These are phyloP conservation scores for Podaxis carcinomalis DNA, from an alignment of 768 basidiomycete genomes.

Conservation along the genomic window DNA sequence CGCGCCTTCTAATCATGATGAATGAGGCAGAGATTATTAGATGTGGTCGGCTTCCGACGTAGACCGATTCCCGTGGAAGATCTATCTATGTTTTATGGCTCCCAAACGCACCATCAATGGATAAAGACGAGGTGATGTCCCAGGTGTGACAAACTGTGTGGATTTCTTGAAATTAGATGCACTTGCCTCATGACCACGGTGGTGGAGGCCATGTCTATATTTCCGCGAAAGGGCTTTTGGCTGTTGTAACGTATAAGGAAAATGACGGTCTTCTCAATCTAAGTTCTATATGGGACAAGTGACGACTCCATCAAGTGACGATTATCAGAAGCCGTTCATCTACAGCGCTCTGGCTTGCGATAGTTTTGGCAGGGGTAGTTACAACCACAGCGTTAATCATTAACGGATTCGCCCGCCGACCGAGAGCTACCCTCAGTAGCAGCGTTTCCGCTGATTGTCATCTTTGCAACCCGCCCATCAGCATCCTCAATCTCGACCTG, in stretches of 20 bases:
- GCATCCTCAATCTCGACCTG: conserved; percentile 72
- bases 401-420: not conserved
- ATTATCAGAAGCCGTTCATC: too few species aligned
- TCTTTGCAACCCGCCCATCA: conserved; percentile 61
- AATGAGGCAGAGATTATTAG: too few species aligned
- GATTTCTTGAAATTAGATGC: too few species aligned
- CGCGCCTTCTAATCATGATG: too few species aligned
- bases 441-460: conserved; percentile 41
- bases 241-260: too few species aligned
- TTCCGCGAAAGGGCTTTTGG: too few species aligned
- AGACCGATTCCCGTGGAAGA: not conserved
- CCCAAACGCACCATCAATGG: not conserved
- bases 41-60: not conserved
- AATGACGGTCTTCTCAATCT: too few species aligned
- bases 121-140: not conserved
- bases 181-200: too few species aligned
- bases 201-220: too few species aligned
- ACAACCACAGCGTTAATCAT: not conserved
- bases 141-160: too few species aligned
- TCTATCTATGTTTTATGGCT: not conserved
- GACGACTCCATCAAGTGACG: too few species aligned
- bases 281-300: too few species aligned
- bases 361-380: not conserved
- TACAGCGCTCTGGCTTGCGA: not conserved
- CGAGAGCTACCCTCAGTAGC: not conserved